A percentile compares a stretch with the other conserved stretches of the same genome.
These are phyloP conservation scores for Gymnopilus junonius DNA, from an alignment of 768 basidiomycete genomes.

Conservation along the genomic window DNA sequence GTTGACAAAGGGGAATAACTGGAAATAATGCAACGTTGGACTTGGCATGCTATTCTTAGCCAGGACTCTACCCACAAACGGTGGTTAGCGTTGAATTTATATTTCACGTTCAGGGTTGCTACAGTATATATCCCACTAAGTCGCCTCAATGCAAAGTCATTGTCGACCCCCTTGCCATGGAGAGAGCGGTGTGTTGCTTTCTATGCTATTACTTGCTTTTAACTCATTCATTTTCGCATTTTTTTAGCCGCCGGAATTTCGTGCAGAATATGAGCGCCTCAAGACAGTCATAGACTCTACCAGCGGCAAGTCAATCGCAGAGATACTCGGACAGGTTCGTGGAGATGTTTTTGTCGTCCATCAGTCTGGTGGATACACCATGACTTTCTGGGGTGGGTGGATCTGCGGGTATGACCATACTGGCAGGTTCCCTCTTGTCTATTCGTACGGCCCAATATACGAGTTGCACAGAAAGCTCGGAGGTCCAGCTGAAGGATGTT, in stretches of 20 bases:
- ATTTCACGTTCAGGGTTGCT: neutral
- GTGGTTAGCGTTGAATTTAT: slow-evolving; percentile 1
- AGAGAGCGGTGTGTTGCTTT: neutral
- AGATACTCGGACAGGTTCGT: neutral
- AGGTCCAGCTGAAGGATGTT: neutral
- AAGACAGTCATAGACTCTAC: neutral
- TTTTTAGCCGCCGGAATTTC: slow-evolving; percentile 1
- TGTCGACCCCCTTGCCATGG: neutral
- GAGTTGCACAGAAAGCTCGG: neutral
- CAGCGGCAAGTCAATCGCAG: neutral
- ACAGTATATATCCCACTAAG: neutral
- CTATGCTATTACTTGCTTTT: neutral
- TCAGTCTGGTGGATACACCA: neutral
- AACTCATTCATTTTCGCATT: neutral
- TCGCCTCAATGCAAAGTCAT: neutral
- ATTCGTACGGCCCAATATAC: slow-evolving; percentile 2
- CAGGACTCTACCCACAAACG: neutral
- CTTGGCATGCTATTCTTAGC: neutral
- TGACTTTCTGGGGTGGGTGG: slow-evolving; percentile 1
- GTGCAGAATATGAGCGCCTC: slow-evolving; percentile 4
- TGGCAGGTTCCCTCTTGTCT: neutral
- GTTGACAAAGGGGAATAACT: neutral
- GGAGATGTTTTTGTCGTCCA: neutral
- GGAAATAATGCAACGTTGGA: neutral
- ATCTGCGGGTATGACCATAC: slow-evolving; percentile 1